Evolutionary conservation across 129 eudicot species (phyloP), one percentile per base, ranked within the genome.

Genomic region (Pseudognaphalium luteoalbum): DNA sequence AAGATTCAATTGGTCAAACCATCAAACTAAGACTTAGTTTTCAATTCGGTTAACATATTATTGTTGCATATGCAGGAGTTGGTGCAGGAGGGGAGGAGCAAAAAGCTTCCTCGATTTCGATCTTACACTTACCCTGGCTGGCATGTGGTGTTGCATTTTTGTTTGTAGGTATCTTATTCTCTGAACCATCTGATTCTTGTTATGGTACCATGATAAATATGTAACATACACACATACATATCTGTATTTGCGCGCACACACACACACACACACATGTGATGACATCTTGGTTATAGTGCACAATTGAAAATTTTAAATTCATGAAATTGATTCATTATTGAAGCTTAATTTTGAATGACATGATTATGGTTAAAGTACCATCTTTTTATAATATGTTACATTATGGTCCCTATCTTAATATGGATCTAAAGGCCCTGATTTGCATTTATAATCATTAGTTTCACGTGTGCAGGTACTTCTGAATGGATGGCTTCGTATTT

Each of bases 11-110:
- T 16, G 42, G 62, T 16, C 44, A n/a, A 59, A 25, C 28, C 28
- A 50, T 16, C 44, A n/a, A 59, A 39, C 1, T 29, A 41, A 30
- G 4, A 2, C 34, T 32, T 32, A 32, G 34, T 32, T 2, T 32
- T 4, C 34, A 32, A 75, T 54, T n/a, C 5, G 15, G 22, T 59
- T 17, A 56, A 34, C 12, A 34, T 54, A 34, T 57, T 12, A 47
- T 59, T 50, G 22, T 54, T 69, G 61, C 19, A 82, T 74, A 35
- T 84, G 71, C 84, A 94, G 99, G 97, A 80, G 96, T 94, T 76
- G 99, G 99, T 69, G 99, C 97, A 72, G 99, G 99, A 79, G 99
- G 99, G 70, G 99, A 95, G 87, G 99, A 95, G 76, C 99, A 95
- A 83, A 81, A 79, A 65, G 80, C 94, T 68, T 86, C 91, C 51